Evolutionary conservation across 495 filamentous ascomycete species (phyloP), one percentile per base, ranked within the genome.

Genomic region (Neurospora sp.): DNA sequence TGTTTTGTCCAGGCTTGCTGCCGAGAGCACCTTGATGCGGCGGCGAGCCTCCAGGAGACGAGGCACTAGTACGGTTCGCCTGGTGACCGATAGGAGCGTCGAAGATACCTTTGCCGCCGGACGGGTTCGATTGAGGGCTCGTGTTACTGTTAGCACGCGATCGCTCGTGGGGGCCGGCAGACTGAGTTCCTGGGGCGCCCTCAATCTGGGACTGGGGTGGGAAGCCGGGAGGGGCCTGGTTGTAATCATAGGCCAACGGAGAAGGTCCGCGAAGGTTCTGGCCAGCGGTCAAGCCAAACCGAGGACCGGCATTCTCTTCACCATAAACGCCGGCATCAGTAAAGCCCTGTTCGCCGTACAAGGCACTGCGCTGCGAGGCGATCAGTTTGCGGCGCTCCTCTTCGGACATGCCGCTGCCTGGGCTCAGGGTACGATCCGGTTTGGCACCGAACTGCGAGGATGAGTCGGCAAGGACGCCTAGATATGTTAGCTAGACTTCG

Each of bases 301-400:
- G 89, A 54, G 89, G 81, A 48, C 83, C 83, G 71, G 84, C 83
- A 24, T 83, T 84, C 69, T 95, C 93, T 73, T 92, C 89, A 39
- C 84, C 84, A 79, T 92, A 90, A 75, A 82, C 86, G 73, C 82
- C 88, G 62, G 84, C 83, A 71, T 89, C 89, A 74, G 86, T 85
- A 81, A 88, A 94, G 54, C 82, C 80, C 78, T 87, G 88, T 73
- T 94, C 90, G 80, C 93, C 93, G 82, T 97, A 99, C 76, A 99
- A 83, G 69, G 94, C 94, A 75, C 91, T 92, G 81, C 96, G 94
- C 82, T 99, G 96, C 79, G 94, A 94, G 76, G 94, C 92, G 78
- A 99, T 95, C 77, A 99, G 89, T 73, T 98, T 94, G 74, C 96
- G 95, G 78, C 96, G 94, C 73, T 97, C 94, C 70, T 98, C 96